A percentile compares a stretch with the other conserved stretches of the same genome.
Conservation (phyloP, 352 stramenopile genomes). For the Pelagophyceae sp. region DNA sequence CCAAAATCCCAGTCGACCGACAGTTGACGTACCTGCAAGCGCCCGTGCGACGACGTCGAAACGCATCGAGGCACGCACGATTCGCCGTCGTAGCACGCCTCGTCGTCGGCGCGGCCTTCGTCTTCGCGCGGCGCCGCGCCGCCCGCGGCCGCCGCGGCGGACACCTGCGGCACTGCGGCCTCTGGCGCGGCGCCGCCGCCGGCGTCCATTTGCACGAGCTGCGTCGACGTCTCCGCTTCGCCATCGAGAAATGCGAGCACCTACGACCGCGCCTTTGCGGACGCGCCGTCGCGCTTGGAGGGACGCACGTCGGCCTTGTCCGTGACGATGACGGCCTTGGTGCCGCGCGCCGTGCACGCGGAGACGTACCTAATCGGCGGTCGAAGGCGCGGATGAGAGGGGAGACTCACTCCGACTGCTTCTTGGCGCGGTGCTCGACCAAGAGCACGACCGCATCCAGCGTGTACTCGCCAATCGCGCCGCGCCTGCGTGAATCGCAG, state of each 20-base stretch:
- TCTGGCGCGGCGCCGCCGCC: not conserved
- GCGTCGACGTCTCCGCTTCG: not conserved
- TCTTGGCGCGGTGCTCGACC: not conserved
- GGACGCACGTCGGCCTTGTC: not conserved
- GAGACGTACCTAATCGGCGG: not conserved
- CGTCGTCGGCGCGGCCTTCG: not conserved
- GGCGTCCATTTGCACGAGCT: not conserved
- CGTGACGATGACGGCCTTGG: not conserved
- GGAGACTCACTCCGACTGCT: not conserved
- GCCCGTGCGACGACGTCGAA: too few species aligned
- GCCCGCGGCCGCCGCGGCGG: not conserved
- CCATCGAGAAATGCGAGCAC: not conserved
- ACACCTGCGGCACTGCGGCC: not conserved
- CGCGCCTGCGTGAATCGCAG: too few species aligned
- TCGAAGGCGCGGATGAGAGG: not conserved
- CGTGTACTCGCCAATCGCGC: not conserved
- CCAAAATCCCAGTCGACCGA: not conserved
- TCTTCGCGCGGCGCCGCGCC: too few species aligned
- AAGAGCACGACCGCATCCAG: conserved; percentile 6
- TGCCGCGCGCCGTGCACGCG: not conserved
- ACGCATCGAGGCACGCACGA: too few species aligned
- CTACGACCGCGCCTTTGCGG: too few species aligned
- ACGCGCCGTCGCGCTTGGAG: too few species aligned
- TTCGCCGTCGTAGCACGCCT: not conserved
- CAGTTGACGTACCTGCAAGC: not conserved